Evolutionary conservation across 2,329 filamentous ascomycete genomes (phyloP), one percentile per base, ranked within the genome.

Genomic region (Xylariomycetidae sp.): DNA sequence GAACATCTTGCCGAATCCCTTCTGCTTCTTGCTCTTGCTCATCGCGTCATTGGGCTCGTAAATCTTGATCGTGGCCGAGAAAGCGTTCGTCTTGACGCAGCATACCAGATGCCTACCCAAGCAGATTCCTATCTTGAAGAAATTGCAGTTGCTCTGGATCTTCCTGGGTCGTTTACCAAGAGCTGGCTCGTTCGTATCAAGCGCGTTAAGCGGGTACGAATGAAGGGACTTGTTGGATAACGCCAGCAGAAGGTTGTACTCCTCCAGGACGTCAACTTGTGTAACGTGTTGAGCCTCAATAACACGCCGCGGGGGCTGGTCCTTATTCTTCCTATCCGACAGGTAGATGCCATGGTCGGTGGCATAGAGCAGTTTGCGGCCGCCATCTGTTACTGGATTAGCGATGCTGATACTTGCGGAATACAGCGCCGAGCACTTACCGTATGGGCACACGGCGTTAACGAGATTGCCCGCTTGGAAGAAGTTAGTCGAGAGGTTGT

Each of bases 51-150:
- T 95, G 1, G 92, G 92, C 63, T 98, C 90, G 61, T 87, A 96
- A n/a, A 96, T 92, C 64, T 96, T 96, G 68, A 98, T 95, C 2
- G 90, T 96, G 10, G 87, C 94, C 32, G 87, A 95, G 19, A 96
- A 68, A 3, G 89, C 85, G 13, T 85, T 90, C 25, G 87, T 94
- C 67, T 95, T 96, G 53, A 96, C 92, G 48, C 87, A 93, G 63
- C 90, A 96, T 19, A 98, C 92, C 34, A 98, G 71, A 56, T 96
- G 92, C 42, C 92, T 78, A 20, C 92, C 89, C 39, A 95, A 74
- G 56, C 92, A 96, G 52, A 95, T 93, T 24, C 92, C 92, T 13
- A 88, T 85, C 64, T 93, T 95, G 78, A 98, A 98, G 67, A 96
- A 98, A 60, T 90, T 95, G 61, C 90, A 93, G 63, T 95, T 89